Base-by-base conservation (phyloP, 1,139 yeast species). In the Sugiyamaella castrensis region DNA sequence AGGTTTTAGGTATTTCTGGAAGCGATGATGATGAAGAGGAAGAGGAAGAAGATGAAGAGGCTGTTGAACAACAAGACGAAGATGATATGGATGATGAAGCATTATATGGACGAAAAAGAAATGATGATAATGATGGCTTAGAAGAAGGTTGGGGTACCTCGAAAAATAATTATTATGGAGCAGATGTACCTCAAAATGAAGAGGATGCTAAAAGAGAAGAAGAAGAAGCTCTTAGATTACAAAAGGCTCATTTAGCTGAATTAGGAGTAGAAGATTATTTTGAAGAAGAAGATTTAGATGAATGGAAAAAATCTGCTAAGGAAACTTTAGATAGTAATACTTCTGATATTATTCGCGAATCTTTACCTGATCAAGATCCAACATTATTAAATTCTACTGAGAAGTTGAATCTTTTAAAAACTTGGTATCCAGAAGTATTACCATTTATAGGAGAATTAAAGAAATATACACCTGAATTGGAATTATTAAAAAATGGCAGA, bases 151-250 rank as follows among this genome's bases (percentile, higher is more conserved):
- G 98, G 98, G 98, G 98, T 43, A 72, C 79, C 2, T 76, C 81
- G 28, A 75, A 76, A 53, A 76, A 79, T 56, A 83, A 86, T 58
- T 91, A 88, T 67, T 92, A 80, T 58, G 95, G 95, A 50, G 97
- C 94, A 32, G 91, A 83, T 61, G 83, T 78, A 31, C 67, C 72
- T 1, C 80, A 77, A 51, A 88, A 85, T 54, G 88, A 83, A 36
- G 96, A 84, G 53, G 85, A 82, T 41, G 87, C 87, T 6, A 82
- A 80, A 53, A 82, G 80, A 53, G 84, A 89, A 71, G 92, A 94
- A 50, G 82, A 82, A 58, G 98, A 92, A 69, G 98, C 98, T 0
- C 64, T 87, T 50, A 81, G 89, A 63, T 82, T 88, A 57, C 98
- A 91, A 68, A 86, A 84, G 71, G 81, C 83, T 65, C 96, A 91